Evolutionary conservation across 352 stramenopile genomes (phyloP).

Genomic region (Ophiocytium majus): DNA sequence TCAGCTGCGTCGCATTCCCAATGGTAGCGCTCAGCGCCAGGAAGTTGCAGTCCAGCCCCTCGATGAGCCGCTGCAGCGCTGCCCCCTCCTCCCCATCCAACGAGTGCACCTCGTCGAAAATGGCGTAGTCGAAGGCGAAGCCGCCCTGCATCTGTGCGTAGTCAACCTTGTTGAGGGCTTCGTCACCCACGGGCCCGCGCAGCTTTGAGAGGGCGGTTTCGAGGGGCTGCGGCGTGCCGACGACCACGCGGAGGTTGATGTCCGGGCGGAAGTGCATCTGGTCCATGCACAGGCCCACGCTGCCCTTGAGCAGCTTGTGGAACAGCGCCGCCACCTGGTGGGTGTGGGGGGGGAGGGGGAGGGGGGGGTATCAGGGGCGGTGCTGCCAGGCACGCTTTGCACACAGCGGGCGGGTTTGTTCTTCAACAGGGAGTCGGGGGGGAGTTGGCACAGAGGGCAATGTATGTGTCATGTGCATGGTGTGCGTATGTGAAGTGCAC

Average conservation of each 20-base stretch:
- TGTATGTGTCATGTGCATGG: too few relatives aligned
- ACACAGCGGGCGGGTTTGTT: too few relatives aligned
- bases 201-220: conserved; percentile 85
- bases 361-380: too few relatives aligned
- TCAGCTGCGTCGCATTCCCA: conserved; percentile 85
- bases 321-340: conserved; percentile 97
- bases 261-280: conserved; percentile 56
- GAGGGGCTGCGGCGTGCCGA: conserved; percentile 89
- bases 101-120: conserved; percentile 98
- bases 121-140: conserved; percentile 94
- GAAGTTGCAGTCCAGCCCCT: conserved; percentile 76
- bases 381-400: too few relatives aligned
- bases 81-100: conserved; percentile 91
- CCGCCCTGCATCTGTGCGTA: conserved; percentile 85
- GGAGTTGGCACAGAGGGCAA: too few relatives aligned
- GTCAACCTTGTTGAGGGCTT: conserved; percentile 91
- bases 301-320: conserved; percentile 92
- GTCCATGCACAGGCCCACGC: conserved; percentile 67
- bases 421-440: too few relatives aligned
- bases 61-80: conserved; percentile 57
- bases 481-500: too few relatives aligned
- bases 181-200: conserved; percentile 80
- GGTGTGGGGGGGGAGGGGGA: too few relatives aligned
- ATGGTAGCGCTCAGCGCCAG: conserved; percentile 97
- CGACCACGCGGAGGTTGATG: conserved; percentile 75